Evolutionary conservation across 345 rosid genomes (phyloP), one percentile per base, ranked within the genome.

Genomic region (Camelina sativa): DNA sequence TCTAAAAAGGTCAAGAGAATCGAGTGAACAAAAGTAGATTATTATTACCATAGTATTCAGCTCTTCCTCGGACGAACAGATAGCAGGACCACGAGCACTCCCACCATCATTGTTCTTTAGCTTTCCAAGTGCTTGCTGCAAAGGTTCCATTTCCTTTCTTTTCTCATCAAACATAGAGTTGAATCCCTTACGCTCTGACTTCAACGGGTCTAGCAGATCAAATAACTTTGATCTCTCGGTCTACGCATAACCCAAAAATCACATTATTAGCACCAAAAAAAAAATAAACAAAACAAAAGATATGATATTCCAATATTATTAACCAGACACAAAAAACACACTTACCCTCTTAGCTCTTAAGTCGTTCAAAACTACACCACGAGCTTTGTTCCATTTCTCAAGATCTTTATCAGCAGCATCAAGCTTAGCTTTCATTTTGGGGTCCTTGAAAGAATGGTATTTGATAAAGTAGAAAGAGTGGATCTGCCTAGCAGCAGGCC

Each of bases 41-140:
- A 86, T 73, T 41, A 86, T 76, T 90, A 92, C 99, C 73, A 81
- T 41, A 57, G 80, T 86, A 71, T 96, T 83, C 37, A 96, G 89
- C 83, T 96, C 98, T 77, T 91, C 85, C 84, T 88, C 95, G 4
- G 97, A 89, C n/a, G 99, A 89, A 81, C 98, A 96, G 71, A 92
- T 55, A 41, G 79, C 85, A 0, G 77, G 74, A 1, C 81, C 81
- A 73, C 81, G 68, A 8, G 68, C 38, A 35, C 10, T 30, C 25
- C 80, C 80, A 59, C 77, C 77, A 28, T 61, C 77, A 25, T 66
- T 77, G 65, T 66, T 71, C 30, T 88, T 90, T 69, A 91, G 85
- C 85, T 96, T 91, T 53, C 97, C 93, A 80, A 72, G 83, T 40
- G 97, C 98, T 80, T 92, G 90, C 76, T 88, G 92, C 80, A 96